These are phyloP conservation scores for Nymphaea colorata DNA, from an alignment of 164 flowering plant species.

Conservation along the genomic window DNA sequence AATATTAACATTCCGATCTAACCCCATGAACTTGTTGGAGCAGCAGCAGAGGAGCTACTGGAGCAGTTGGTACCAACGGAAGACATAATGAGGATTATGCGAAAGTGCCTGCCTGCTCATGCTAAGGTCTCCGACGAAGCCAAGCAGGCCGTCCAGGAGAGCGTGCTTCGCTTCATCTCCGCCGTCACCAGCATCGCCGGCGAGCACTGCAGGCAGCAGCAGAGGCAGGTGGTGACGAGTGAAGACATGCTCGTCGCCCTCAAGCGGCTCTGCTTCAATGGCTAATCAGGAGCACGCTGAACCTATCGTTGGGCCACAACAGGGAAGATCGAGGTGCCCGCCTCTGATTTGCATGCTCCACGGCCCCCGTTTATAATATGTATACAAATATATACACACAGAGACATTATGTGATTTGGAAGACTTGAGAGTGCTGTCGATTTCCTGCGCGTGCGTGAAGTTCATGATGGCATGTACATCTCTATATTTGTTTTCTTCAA, in stretches of 20 bases:
- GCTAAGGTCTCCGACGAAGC: constrained; percentile 83
- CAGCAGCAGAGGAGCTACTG: constrained; percentile 26
- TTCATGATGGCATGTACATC: no score
- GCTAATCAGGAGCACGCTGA: constrained; percentile 62
- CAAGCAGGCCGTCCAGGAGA: constrained; percentile 74
- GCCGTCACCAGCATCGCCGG: constrained; percentile 80
- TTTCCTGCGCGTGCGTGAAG: no score
- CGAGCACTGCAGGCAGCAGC: constrained; percentile 77
- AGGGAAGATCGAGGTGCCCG: no score
- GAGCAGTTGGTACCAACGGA: constrained; percentile 86
- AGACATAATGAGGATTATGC: constrained; percentile 76
- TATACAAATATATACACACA: no score
- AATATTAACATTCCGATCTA: neutral
- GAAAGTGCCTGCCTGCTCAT: constrained; percentile 58
- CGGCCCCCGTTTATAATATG: no score
- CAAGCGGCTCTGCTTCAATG: constrained; percentile 77
- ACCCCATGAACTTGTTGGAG: neutral
- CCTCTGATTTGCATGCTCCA: no score
- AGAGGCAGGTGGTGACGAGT: constrained; percentile 78
- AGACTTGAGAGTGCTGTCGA: no score
- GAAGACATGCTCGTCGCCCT: constrained; percentile 82
- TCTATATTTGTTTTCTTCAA: no score
- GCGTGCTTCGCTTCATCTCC: constrained; percentile 81
- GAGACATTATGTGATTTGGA: no score
- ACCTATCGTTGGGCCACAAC: constrained; percentile 9